Evolutionary conservation across 441 rosid genomes (phyloP).

Genomic region (Metrosideros polymorpha): DNA sequence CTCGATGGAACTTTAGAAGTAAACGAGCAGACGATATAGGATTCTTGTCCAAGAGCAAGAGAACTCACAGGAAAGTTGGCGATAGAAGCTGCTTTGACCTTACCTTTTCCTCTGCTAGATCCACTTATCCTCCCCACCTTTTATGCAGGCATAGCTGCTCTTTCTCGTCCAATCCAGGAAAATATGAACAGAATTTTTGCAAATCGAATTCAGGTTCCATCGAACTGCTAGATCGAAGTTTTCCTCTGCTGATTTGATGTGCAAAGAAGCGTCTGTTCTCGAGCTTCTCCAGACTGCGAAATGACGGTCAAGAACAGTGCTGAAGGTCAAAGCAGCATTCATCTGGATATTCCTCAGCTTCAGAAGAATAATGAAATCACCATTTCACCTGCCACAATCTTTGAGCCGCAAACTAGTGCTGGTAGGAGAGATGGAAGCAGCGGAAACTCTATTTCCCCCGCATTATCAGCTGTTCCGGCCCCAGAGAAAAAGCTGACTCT

Average conservation of each 20-base stretch:
- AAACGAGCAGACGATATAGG: neutral
- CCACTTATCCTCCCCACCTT: neutral
- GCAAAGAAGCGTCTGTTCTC: neutral
- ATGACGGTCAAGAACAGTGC: slow-evolving; percentile 33
- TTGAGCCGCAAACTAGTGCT: slow-evolving; percentile 31
- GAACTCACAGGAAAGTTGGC: neutral
- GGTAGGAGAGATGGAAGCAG: slow-evolving; percentile 43
- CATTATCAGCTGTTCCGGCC: slow-evolving; percentile 22
- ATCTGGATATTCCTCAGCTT: slow-evolving; percentile 38
- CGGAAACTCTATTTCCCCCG: slow-evolving; percentile 21
- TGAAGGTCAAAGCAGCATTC: slow-evolving; percentile 38
- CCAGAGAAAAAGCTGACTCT: slow-evolving; percentile 84
- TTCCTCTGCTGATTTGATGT: neutral
- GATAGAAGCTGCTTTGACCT: neutral
- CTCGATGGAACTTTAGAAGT: neutral
- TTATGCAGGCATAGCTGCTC: neutral
- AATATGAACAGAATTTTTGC: neutral
- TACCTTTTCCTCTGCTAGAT: neutral
- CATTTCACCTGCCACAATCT: slow-evolving; percentile 46
- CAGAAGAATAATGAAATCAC: slow-evolving; percentile 31
- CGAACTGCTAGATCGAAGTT: neutral
- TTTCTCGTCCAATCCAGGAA: neutral
- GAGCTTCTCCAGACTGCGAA: neutral
- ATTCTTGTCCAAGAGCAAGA: neutral
- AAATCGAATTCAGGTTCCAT: neutral